Conservation (phyloP, 306 rosid species). For the Inga laurina region DNA sequence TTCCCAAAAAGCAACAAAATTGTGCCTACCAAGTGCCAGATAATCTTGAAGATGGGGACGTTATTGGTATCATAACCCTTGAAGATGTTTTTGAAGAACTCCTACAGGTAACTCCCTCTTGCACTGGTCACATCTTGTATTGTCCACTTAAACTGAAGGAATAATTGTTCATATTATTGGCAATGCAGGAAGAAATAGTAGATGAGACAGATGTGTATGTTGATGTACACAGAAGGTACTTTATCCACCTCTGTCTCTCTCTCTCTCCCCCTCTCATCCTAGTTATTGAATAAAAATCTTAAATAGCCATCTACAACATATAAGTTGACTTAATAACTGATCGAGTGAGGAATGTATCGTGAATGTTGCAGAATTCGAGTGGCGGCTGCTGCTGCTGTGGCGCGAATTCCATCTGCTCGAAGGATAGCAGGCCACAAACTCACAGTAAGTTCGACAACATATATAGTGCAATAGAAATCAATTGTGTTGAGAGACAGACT, state of each 20-base stretch:
- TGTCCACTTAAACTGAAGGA: slow-evolving; percentile 45
- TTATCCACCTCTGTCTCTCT: not conserved
- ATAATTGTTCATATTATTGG: slow-evolving; percentile 29
- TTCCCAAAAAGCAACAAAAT: slow-evolving; percentile 38
- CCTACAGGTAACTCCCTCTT: slow-evolving; percentile 66
- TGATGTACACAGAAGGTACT: slow-evolving; percentile 80
- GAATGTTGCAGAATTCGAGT: slow-evolving; percentile 78
- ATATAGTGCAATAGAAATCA: not conserved
- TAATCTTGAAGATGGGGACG: slow-evolving; percentile 84
- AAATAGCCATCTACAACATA: not conserved
- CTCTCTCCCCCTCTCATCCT: not conserved
- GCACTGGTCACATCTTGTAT: slow-evolving; percentile 13
- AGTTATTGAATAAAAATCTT: not conserved
- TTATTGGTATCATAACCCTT: slow-evolving; percentile 88
- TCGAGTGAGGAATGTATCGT: slow-evolving; percentile 21
- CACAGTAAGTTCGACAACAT: slow-evolving; percentile 36
- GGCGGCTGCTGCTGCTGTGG: slow-evolving; percentile 96
- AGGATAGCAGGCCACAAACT: slow-evolving; percentile 60
- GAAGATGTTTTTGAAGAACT: slow-evolving; percentile 99
- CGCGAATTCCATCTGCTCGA: slow-evolving; percentile 76
- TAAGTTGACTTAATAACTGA: slow-evolving; percentile 15
- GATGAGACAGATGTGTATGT: slow-evolving; percentile 94
- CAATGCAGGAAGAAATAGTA: slow-evolving; percentile 88
- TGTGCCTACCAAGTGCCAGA: slow-evolving; percentile 43
- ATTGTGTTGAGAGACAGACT: not conserved